Evolutionary conservation across 306 rosid genomes (phyloP).

Genomic region (Prunus armeniaca): DNA sequence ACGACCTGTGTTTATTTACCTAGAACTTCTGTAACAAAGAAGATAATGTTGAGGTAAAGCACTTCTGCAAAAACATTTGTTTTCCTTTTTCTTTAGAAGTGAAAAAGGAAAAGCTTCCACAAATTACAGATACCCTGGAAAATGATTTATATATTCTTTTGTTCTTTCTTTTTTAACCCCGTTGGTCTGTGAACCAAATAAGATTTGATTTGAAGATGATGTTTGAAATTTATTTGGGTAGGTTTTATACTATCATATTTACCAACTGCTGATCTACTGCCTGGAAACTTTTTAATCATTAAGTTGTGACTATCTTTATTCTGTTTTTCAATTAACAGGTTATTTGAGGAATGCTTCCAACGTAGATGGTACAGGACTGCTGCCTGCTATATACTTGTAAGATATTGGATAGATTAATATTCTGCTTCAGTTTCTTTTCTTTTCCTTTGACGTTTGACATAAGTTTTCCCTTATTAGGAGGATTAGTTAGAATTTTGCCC

Average conservation of each 20-base stretch:
- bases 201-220: not conserved
- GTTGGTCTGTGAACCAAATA: not conserved
- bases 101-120: not conserved
- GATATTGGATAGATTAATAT: slow-evolving; percentile 11
- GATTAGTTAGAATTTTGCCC: not conserved
- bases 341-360: slow-evolving; percentile 99
- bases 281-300: slow-evolving; percentile 4
- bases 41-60: not conserved
- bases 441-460: not conserved
- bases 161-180: not conserved
- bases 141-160: not conserved
- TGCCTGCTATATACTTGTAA: slow-evolving; percentile 97
- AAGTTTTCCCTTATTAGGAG: not conserved
- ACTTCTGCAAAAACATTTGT: not conserved
- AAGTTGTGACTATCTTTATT: not conserved
- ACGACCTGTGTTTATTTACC: not conserved
- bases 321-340: slow-evolving; percentile 39
- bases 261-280: not conserved
- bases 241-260: not conserved
- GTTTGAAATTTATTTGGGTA: not conserved
- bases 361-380: slow-evolving; percentile 98
- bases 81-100: not conserved
- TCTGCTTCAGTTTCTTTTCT: slow-evolving; percentile 12
- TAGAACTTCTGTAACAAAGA: not conserved
- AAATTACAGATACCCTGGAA: not conserved